phyloP scores from a whole-genome alignment of 352 stramenopile genomes.

The Globisporangium heterothallicum region DNA sequence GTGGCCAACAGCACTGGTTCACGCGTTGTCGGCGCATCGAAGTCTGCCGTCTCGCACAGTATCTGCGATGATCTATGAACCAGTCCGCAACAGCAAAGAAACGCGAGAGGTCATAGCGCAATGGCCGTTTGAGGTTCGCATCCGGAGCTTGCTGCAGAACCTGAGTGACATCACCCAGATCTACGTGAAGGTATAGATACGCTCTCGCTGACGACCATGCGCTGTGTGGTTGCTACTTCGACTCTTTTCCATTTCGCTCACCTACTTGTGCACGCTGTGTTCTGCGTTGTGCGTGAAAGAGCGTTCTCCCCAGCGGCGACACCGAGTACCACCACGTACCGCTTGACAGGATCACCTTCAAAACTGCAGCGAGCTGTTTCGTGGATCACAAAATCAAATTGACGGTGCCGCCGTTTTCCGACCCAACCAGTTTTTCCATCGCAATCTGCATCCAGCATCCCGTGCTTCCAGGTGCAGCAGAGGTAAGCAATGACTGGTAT shows the following conservation, averaged over 20 bases:
- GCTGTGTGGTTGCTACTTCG: too few relatives aligned
- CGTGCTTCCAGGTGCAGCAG: slow-evolving; percentile 18
- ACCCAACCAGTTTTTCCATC: slow-evolving; percentile 38
- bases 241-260: background rate
- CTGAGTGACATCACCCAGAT: slow-evolving; percentile 29
- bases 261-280: background rate
- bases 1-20: slow-evolving; percentile 26
- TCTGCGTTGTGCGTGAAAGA: slow-evolving; percentile 8
- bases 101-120: slow-evolving; percentile 43
- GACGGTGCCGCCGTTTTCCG: slow-evolving; percentile 44
- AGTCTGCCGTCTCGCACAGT: slow-evolving; percentile 4
- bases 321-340: slow-evolving; percentile 32
- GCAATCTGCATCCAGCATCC: slow-evolving; percentile 33
- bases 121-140: slow-evolving; percentile 37
- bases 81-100: slow-evolving; percentile 18
- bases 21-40: slow-evolving; percentile 4
- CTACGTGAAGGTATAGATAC: slow-evolving; percentile 32
- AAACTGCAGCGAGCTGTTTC: slow-evolving; percentile 14
- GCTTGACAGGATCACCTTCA: slow-evolving; percentile 11
- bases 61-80: slow-evolving; percentile 23
- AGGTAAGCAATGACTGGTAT: slow-evolving; percentile 7
- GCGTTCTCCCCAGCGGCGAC: slow-evolving; percentile 35
- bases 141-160: slow-evolving; percentile 23
- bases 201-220: too few relatives aligned
- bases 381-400: slow-evolving; percentile 35